Percentiles rank a stretch among this genome's conserved stretches.
These are phyloP conservation scores for Gossypium sturtianum DNA, from an alignment of 345 rosid genomes.

Conservation along the genomic window DNA sequence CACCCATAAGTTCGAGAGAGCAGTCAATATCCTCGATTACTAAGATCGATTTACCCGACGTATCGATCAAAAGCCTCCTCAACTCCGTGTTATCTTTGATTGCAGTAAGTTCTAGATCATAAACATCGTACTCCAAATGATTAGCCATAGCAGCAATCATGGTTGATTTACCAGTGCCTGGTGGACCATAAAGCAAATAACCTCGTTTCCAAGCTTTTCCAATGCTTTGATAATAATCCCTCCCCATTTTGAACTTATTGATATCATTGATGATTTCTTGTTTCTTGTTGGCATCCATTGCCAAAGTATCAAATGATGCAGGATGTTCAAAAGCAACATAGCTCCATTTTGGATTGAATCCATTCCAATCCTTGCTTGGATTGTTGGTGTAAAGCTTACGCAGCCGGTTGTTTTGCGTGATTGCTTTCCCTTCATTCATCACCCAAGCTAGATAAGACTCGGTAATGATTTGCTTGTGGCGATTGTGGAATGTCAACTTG, in stretches of 20 bases:
- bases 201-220: constrained; percentile 84
- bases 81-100: constrained; percentile 48
- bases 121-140: constrained; percentile 56
- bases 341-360: constrained; percentile 30
- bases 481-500: constrained; percentile 37
- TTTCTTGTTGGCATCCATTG: constrained; percentile 58
- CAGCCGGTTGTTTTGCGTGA: constrained; percentile 25
- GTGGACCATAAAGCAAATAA: constrained; percentile 64
- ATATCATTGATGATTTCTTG: constrained; percentile 45
- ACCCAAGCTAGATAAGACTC: constrained; percentile 27
- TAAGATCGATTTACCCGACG: constrained; percentile 40
- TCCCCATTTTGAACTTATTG: constrained; percentile 28
- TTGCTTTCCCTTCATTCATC: constrained; percentile 31
- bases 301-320: constrained; percentile 48
- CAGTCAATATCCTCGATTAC: constrained; percentile 73
- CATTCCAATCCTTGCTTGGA: constrained; percentile 21
- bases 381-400: constrained; percentile 45
- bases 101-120: not conserved
- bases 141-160: constrained; percentile 73
- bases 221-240: constrained; percentile 31
- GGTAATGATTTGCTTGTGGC: constrained; percentile 27
- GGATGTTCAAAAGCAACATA: constrained; percentile 51
- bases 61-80: constrained; percentile 44
- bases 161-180: constrained; percentile 76
- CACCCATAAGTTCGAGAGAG: constrained; percentile 14